phyloP scores from a whole-genome alignment of 176 grass and related monocot species.

The Rhipidocladum racemiflorum region DNA sequence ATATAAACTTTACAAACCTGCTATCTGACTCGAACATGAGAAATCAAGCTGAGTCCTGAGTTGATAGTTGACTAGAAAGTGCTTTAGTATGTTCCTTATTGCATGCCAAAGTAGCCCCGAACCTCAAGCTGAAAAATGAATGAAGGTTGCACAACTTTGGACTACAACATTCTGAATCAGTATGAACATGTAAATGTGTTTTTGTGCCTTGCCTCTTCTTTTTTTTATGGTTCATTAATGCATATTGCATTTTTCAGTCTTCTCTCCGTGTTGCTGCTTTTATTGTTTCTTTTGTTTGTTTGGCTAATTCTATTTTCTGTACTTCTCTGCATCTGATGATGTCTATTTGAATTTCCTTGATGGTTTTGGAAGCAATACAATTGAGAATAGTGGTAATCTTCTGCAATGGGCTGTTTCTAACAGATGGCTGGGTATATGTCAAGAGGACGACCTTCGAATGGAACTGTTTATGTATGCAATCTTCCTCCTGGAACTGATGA shows the following conservation, averaged over 20 bases:
- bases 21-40: background rate
- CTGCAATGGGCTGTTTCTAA: background rate
- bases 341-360: background rate
- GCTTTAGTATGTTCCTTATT: background rate
- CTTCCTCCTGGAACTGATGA: slow-evolving; percentile 93
- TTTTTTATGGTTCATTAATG: background rate
- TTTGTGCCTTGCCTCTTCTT: background rate
- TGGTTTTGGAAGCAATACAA: background rate
- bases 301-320: background rate
- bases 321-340: background rate
- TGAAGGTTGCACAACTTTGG: background rate
- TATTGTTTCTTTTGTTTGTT: background rate
- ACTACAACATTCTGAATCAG: background rate
- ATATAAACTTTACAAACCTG: too few relatives aligned
- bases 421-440: slow-evolving; percentile 60
- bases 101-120: background rate
- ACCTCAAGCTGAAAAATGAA: background rate
- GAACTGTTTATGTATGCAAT: slow-evolving; percentile 86
- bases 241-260: background rate
- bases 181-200: background rate
- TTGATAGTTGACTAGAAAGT: background rate
- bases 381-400: background rate
- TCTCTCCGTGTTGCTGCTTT: background rate
- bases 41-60: background rate
- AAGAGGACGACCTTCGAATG: slow-evolving; percentile 53